phyloP scores from a whole-genome alignment of 257 asterid species.

The Asclepias syriaca region DNA sequence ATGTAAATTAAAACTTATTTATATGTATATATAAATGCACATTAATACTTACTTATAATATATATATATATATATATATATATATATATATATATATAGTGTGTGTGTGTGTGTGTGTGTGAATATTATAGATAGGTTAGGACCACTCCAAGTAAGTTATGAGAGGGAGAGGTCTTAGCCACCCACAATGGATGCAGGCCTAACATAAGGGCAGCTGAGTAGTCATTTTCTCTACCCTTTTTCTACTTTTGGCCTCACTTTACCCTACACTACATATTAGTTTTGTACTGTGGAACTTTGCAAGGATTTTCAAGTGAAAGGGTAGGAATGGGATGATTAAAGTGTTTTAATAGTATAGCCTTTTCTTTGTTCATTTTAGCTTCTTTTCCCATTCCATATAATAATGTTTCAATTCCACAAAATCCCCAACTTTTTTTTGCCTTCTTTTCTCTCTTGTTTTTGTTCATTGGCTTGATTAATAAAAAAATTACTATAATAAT shows the following conservation, averaged over 20 bases:
- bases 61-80: background rate
- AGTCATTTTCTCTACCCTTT: conserved; percentile 47
- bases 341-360: background rate
- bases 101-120: background rate
- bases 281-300: background rate
- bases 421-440: no score
- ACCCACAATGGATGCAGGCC: conserved; percentile 41
- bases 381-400: background rate
- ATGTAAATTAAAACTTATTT: no score
- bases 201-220: conserved; percentile 23
- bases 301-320: background rate
- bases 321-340: conserved; percentile 1
- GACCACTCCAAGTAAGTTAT: conserved; percentile 28
- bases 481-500: no score
- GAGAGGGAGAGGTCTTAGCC: conserved; percentile 15
- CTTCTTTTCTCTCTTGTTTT: no score
- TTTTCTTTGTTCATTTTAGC: background rate
- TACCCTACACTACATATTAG: background rate
- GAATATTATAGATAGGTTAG: background rate
- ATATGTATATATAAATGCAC: no score
- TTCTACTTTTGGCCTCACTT: conserved; percentile 18
- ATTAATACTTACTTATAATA: background rate
- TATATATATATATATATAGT: no score
- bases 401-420: background rate
- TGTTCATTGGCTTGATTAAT: no score